Conservation (phyloP, 495 filamentous ascomycete species). For the Evernia prunastri region DNA sequence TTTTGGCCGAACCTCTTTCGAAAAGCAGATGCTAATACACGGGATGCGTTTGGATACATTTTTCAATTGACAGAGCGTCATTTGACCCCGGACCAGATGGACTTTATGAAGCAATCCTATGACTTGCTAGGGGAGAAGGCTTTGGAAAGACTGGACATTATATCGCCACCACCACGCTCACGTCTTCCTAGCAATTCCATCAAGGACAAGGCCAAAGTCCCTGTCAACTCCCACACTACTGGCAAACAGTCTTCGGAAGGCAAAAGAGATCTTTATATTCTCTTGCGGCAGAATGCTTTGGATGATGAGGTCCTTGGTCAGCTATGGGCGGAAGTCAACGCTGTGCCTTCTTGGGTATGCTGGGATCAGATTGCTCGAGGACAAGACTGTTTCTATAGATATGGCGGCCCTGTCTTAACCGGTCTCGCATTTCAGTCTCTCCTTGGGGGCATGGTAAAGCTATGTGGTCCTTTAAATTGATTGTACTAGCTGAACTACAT, state of each 20-base stretch:
- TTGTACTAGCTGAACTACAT: neutral
- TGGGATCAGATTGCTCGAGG: constrained; percentile 68
- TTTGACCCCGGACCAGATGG: constrained; percentile 51
- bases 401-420: constrained; percentile 57
- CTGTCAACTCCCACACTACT: constrained; percentile 13
- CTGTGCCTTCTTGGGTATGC: constrained; percentile 71
- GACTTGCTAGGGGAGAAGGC: constrained; percentile 63
- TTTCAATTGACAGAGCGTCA: constrained; percentile 68
- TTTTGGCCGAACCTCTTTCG: constrained; percentile 21
- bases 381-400: constrained; percentile 61
- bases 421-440: constrained; percentile 60
- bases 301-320: constrained; percentile 50
- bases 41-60: constrained; percentile 56
- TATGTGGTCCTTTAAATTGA: neutral
- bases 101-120: constrained; percentile 56
- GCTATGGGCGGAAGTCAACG: constrained; percentile 64
- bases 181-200: neutral
- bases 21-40: constrained; percentile 19
- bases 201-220: neutral
- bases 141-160: constrained; percentile 51
- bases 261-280: constrained; percentile 53
- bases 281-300: constrained; percentile 52
- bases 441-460: constrained; percentile 52
- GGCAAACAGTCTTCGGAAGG: constrained; percentile 10
- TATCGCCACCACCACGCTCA: constrained; percentile 38